Conservation (phyloP, 2,329 filamentous ascomycete species). For the Verticillium tricorpus region DNA sequence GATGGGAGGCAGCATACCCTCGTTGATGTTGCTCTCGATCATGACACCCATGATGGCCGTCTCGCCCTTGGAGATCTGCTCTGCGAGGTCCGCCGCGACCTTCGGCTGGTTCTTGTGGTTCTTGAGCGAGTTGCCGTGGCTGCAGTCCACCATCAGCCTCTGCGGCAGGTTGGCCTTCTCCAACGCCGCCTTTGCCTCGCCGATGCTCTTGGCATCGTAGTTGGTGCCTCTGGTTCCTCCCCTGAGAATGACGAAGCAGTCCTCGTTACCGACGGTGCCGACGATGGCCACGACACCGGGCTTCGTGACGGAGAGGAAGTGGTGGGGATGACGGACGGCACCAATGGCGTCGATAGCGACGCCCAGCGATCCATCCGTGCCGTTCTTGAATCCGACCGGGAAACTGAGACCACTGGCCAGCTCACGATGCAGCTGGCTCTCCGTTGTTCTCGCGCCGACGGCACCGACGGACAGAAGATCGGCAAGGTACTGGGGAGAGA, state of each 20-base stretch:
- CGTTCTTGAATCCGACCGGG: slow-evolving; percentile 99
- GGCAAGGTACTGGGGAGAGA: slow-evolving; percentile 93
- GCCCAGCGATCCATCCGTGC: slow-evolving; percentile 83
- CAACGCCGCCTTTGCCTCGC: slow-evolving; percentile 75
- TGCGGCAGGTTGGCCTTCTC: slow-evolving; percentile 67
- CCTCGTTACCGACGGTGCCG: slow-evolving; percentile 88
- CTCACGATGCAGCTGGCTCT: slow-evolving; percentile 93
- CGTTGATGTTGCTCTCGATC: slow-evolving; percentile 97
- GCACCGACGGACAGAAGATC: slow-evolving; percentile 89
- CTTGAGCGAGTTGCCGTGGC: slow-evolving; percentile 93
- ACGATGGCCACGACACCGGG: slow-evolving; percentile 93
- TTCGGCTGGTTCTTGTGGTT: slow-evolving; percentile 97
- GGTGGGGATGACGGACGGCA: slow-evolving; percentile 84
- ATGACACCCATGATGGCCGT: slow-evolving; percentile 91
- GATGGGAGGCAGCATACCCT: slow-evolving; percentile 51
- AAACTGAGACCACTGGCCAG: slow-evolving; percentile 90
- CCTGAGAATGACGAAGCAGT: slow-evolving; percentile 94
- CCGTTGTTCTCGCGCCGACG: slow-evolving; percentile 92
- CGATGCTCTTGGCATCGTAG: slow-evolving; percentile 81
- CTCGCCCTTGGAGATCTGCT: slow-evolving; percentile 83
- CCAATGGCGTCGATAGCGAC: slow-evolving; percentile 96
- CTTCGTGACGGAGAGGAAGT: slow-evolving; percentile 97
- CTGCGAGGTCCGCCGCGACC: slow-evolving; percentile 75
- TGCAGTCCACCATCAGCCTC: slow-evolving; percentile 95
- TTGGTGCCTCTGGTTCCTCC: slow-evolving; percentile 93